These are phyloP conservation scores for Anaeromyces robustus DNA, from an alignment of 192 early-diverging fungal species.

Conservation along the genomic window DNA sequence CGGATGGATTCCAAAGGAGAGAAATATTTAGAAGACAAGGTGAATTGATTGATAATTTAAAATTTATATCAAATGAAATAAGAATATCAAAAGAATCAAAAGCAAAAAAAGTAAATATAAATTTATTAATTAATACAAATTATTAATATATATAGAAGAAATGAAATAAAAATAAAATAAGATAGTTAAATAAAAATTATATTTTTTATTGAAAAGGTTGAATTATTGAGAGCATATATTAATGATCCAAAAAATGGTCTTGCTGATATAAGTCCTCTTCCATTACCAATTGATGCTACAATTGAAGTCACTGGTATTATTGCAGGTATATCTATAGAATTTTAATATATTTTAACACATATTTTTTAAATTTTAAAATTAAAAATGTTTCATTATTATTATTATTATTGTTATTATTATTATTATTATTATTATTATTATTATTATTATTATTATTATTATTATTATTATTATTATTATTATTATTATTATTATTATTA, in stretches of 20 bases:
- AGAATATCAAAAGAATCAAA: slow-evolving; percentile 66
- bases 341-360: no score
- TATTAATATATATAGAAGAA: not conserved
- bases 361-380: no score
- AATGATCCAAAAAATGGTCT: slow-evolving; percentile 74
- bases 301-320: slow-evolving; percentile 76
- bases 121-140: not conserved
- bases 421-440: slow-evolving; percentile 3
- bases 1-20: slow-evolving; percentile 43
- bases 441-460: slow-evolving; percentile 51
- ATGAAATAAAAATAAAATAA: not conserved
- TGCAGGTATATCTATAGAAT: no score
- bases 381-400: no score
- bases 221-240: slow-evolving; percentile 57
- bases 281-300: slow-evolving; percentile 81
- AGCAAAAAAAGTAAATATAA: slow-evolving; percentile 53
- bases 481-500: not conserved
- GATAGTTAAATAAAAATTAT: not conserved
- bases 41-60: slow-evolving; percentile 61
- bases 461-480: slow-evolving; percentile 71
- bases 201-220: slow-evolving; percentile 33
- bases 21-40: slow-evolving; percentile 68
- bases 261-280: slow-evolving; percentile 60
- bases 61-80: slow-evolving; percentile 57
- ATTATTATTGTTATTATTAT: not conserved